These are phyloP conservation scores for Fusarium buxicola DNA, from an alignment of 2,329 filamentous ascomycete genomes.

Conservation along the genomic window DNA sequence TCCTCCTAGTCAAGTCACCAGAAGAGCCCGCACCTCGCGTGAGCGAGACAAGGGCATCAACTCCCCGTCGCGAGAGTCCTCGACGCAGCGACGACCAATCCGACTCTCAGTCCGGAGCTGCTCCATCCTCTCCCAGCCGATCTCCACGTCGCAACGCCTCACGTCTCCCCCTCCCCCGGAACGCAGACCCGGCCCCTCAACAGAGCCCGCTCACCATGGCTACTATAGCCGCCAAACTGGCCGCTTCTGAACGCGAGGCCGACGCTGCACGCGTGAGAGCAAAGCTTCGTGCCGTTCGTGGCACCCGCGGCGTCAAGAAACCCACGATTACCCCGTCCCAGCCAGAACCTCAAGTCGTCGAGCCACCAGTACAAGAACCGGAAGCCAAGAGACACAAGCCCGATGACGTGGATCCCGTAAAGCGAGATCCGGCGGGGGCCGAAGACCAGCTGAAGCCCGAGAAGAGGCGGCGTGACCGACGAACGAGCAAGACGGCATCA, in stretches of 20 bases:
- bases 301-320: conserved; percentile 50
- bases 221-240: conserved; percentile 71
- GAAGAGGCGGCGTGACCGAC: conserved; percentile 64
- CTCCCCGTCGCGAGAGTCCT: conserved; percentile 35
- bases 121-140: conserved; percentile 27
- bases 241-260: conserved; percentile 72
- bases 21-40: conserved; percentile 29
- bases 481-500: conserved; percentile 66
- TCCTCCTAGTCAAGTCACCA: conserved; percentile 45
- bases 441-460: conserved; percentile 46
- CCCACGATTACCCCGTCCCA: conserved; percentile 43
- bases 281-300: conserved; percentile 67
- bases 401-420: conserved; percentile 52
- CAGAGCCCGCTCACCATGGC: conserved; percentile 71
- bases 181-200: conserved; percentile 55
- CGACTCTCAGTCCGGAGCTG: conserved; percentile 26
- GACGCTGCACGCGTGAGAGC: conserved; percentile 72
- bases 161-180: conserved; percentile 49
- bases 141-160: conserved; percentile 38
- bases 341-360: conserved; percentile 26
- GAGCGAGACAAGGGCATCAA: conserved; percentile 26
- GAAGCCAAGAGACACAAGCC: conserved; percentile 16
- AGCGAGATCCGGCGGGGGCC: conserved; percentile 45
- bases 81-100: conserved; percentile 22
- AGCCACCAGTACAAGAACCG: conserved; percentile 9